Percentiles rank a stretch among this genome's conserved stretches.
Evolutionary conservation across 768 basidiomycete species (phyloP).

Genomic region (Chalciporus sphaerocephalus): DNA sequence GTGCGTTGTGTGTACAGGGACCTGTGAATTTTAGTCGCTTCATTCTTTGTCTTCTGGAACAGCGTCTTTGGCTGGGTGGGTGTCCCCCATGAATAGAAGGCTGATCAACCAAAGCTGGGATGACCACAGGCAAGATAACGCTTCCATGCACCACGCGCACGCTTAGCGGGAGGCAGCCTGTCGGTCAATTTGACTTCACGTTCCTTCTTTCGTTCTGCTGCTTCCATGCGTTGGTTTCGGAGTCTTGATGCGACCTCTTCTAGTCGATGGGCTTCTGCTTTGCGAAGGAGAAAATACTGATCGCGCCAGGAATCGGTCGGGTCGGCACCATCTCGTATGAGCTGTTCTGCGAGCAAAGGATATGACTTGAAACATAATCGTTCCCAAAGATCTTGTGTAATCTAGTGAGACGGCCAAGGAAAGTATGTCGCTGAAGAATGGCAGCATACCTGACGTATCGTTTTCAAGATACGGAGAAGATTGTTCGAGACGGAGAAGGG

Average conservation of each 20-base stretch:
- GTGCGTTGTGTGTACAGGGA: constrained; percentile 52
- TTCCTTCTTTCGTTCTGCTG: constrained; percentile 71
- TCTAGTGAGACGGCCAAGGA: constrained; percentile 4
- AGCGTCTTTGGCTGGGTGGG: constrained; percentile 56
- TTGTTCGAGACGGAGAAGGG: constrained; percentile 63
- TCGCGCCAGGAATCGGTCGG: constrained; percentile 65
- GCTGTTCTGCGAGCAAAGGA: constrained; percentile 49
- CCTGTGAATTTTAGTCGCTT: constrained; percentile 65
- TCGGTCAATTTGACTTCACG: constrained; percentile 74
- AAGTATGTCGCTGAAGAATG: neutral
- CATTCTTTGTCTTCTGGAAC: constrained; percentile 71
- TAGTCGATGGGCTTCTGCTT: constrained; percentile 58
- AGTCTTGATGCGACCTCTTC: constrained; percentile 60
- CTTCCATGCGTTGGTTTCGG: constrained; percentile 62
- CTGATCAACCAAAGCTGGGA: constrained; percentile 9
- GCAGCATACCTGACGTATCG: constrained; percentile 50
- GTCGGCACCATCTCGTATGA: constrained; percentile 35
- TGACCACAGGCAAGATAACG: neutral
- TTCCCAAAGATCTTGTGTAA: constrained; percentile 60
- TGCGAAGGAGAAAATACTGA: constrained; percentile 54
- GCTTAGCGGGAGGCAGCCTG: constrained; percentile 61
- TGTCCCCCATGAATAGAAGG: constrained; percentile 34
- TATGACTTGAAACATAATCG: constrained; percentile 58
- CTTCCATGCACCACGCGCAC: constrained; percentile 56
- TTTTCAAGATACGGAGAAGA: constrained; percentile 56